These are phyloP conservation scores for Zymoseptoria ardabiliae DNA, from an alignment of 2,329 filamentous ascomycete species.

Conservation along the genomic window DNA sequence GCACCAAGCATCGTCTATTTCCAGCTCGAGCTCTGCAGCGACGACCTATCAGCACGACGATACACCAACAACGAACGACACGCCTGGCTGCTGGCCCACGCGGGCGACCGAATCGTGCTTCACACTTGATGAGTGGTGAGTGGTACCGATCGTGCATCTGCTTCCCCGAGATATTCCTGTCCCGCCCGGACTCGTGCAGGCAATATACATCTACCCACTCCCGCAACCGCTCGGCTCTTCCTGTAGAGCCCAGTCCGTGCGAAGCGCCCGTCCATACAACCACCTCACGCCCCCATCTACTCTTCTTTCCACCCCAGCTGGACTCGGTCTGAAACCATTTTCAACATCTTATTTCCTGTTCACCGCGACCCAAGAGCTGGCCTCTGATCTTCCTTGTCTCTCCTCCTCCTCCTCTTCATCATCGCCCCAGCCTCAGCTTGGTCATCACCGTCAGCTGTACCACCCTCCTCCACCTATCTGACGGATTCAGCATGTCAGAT, in stretches of 20 bases:
- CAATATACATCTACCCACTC: conserved; percentile 1
- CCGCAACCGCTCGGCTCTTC: conserved; percentile 14
- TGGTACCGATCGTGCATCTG: neutral
- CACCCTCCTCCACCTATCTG: conserved; percentile 24
- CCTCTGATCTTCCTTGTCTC: conserved; percentile 24
- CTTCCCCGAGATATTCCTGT: neutral
- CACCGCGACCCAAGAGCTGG: conserved; percentile 25
- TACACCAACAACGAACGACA: neutral
- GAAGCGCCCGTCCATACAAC: conserved; percentile 16
- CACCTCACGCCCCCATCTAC: conserved; percentile 5
- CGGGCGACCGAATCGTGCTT: neutral
- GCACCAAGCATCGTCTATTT: neutral
- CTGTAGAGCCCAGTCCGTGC: conserved; percentile 16
- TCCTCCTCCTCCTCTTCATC: conserved; percentile 23
- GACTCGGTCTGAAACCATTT: conserved; percentile 12
- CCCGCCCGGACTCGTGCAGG: neutral
- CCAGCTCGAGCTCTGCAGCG: neutral
- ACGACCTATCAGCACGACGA: neutral
- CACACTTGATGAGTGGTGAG: neutral
- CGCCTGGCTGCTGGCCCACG: neutral
- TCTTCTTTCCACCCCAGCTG: conserved; percentile 17
- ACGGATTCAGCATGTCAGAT: conserved; percentile 38
- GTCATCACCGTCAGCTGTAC: conserved; percentile 4
- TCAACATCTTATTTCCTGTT: conserved; percentile 13
- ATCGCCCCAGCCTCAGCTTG: neutral